phyloP scores from a whole-genome alignment of 176 grass and related monocot species.

The Phoenix roebelenii region DNA sequence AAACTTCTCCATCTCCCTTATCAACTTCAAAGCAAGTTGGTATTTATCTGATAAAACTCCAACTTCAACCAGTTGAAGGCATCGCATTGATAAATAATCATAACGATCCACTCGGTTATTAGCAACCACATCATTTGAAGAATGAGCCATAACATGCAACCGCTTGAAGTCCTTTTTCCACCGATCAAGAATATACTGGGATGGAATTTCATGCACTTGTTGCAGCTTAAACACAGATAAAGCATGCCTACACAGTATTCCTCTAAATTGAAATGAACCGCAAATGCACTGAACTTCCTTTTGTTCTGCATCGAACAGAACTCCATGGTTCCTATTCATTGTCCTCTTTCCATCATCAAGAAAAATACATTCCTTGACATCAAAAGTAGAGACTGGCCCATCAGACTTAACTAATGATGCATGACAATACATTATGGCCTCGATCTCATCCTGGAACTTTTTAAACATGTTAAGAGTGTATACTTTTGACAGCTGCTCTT shows the following conservation, averaged over 20 bases:
- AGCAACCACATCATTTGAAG: slow-evolving; percentile 59
- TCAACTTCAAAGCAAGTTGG: slow-evolving; percentile 80
- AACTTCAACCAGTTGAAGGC: slow-evolving; percentile 84
- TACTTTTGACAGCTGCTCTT: slow-evolving; percentile 90
- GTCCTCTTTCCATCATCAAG: slow-evolving; percentile 86
- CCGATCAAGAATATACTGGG: slow-evolving; percentile 68
- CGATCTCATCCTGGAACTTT: slow-evolving; percentile 95
- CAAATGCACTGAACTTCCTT: slow-evolving; percentile 87
- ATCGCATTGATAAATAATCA: slow-evolving; percentile 96
- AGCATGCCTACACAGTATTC: slow-evolving; percentile 84
- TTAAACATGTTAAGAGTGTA: slow-evolving; percentile 98
- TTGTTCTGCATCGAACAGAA: slow-evolving; percentile 55
- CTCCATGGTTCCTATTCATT: slow-evolving; percentile 68
- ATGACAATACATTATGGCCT: slow-evolving; percentile 98
- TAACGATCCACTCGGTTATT: slow-evolving; percentile 81
- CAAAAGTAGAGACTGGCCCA: slow-evolving; percentile 53
- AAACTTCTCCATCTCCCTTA: slow-evolving; percentile 79
- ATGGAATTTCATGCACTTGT: slow-evolving; percentile 85
- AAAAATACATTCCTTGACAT: slow-evolving; percentile 88
- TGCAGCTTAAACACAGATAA: slow-evolving; percentile 84
- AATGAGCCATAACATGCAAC: slow-evolving; percentile 58
- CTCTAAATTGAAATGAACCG: slow-evolving; percentile 93
- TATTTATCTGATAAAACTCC: slow-evolving; percentile 89
- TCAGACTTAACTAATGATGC: slow-evolving; percentile 47
- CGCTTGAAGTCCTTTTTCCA: slow-evolving; percentile 95